These are phyloP conservation scores for Penicillium corylophilum DNA, from an alignment of 2,329 filamentous ascomycete genomes.

Conservation along the genomic window DNA sequence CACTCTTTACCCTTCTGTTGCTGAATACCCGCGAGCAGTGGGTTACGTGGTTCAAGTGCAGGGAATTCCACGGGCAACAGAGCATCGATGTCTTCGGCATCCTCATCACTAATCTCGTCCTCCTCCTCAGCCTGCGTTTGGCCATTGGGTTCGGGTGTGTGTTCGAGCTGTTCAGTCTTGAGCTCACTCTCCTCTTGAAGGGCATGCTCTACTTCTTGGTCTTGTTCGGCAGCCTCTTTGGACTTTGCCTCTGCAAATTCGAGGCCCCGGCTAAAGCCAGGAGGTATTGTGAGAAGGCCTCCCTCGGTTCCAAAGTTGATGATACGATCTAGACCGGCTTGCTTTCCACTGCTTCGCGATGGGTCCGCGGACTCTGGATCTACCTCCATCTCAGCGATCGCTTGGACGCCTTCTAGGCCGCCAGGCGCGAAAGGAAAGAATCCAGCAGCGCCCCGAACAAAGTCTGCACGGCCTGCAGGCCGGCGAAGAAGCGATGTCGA, in stretches of 20 bases:
- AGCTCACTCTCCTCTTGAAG: conserved; percentile 46
- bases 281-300: conserved; percentile 75
- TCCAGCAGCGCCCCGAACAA: conserved; percentile 86
- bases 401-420: conserved; percentile 82
- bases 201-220: conserved; percentile 67
- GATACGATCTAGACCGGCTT: conserved; percentile 69
- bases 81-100: conserved; percentile 68
- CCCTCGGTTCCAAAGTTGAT: conserved; percentile 78
- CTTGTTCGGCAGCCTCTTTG: conserved; percentile 59
- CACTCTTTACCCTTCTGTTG: conserved; percentile 81
- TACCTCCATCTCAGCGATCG: conserved; percentile 79
- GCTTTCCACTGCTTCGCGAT: conserved; percentile 38
- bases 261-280: conserved; percentile 77
- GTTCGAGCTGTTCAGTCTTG: conserved; percentile 55
- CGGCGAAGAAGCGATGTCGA: conserved; percentile 86
- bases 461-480: conserved; percentile 81
- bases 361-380: conserved; percentile 59
- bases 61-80: conserved; percentile 91
- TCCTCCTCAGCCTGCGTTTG: conserved; percentile 27
- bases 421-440: conserved; percentile 94
- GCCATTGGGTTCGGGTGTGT: conserved; percentile 32
- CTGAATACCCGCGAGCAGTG: conserved; percentile 67
- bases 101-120: conserved; percentile 29
- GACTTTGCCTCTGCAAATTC: conserved; percentile 64
- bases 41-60: conserved; percentile 79